Evolutionary conservation across 164 flowering plant genomes (phyloP).

Genomic region (Tinospora cordifolia): DNA sequence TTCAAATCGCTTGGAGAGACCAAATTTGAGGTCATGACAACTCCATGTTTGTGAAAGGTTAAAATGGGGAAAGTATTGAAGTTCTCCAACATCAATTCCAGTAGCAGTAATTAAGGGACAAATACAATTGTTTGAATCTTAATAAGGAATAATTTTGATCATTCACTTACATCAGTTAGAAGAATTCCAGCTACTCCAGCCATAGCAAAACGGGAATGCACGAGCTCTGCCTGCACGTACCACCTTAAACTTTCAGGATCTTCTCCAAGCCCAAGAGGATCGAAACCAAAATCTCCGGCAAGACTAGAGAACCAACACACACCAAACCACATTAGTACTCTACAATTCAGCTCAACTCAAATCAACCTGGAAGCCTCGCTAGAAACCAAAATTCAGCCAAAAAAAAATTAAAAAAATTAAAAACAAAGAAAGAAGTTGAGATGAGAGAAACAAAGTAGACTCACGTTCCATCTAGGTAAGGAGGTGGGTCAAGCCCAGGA

Average conservation of each 20-base stretch:
- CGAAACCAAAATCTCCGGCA: slow-evolving; percentile 89
- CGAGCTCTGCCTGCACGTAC: slow-evolving; percentile 95
- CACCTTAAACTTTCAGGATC: slow-evolving; percentile 79
- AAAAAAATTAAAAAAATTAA: no score
- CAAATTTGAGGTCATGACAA: background rate
- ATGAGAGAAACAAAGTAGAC: slow-evolving; percentile 3
- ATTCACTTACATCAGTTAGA: slow-evolving; percentile 66
- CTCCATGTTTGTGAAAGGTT: background rate
- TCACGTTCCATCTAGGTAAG: slow-evolving; percentile 83
- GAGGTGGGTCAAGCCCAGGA: slow-evolving; percentile 88
- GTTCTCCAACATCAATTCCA: background rate
- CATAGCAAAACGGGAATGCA: slow-evolving; percentile 93
- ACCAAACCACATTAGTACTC: background rate
- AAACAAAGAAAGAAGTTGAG: background rate
- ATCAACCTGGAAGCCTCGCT: background rate
- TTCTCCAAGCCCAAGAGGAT: slow-evolving; percentile 94
- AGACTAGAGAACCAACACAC: slow-evolving; percentile 30
- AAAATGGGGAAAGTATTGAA: background rate
- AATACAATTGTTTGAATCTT: background rate
- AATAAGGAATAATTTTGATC: background rate
- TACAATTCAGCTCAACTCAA: background rate
- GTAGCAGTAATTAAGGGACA: background rate
- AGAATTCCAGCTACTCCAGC: slow-evolving; percentile 93
- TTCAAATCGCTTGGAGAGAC: background rate
- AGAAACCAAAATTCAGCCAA: slow-evolving; percentile 1